Percentiles rank a stretch among this genome's conserved stretches.
Evolutionary conservation across 1,139 yeast species (phyloP).

Genomic region (Kurtzmaniella quercitrusa): DNA sequence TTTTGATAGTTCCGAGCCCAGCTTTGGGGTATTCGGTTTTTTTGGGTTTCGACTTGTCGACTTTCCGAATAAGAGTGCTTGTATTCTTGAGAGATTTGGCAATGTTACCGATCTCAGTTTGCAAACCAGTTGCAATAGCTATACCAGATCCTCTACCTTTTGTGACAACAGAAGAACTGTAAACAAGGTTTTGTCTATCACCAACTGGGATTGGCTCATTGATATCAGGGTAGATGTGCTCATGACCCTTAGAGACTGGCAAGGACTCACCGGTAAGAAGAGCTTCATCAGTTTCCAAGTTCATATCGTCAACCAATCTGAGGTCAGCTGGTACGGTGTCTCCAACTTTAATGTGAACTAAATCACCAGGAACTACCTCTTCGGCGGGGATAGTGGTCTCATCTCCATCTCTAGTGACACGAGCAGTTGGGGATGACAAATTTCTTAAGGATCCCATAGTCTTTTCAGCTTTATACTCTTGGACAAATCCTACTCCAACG

Average conservation of each 20-base stretch:
- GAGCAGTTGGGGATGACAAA: slow-evolving; percentile 30
- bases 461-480: slow-evolving; percentile 33
- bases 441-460: slow-evolving; percentile 36
- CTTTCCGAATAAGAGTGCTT: slow-evolving; percentile 9
- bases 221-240: slow-evolving; percentile 18
- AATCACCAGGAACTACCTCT: slow-evolving; percentile 49
- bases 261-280: slow-evolving; percentile 52
- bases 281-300: slow-evolving; percentile 48
- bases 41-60: slow-evolving; percentile 15
- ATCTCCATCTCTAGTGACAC: slow-evolving; percentile 38
- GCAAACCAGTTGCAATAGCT: slow-evolving; percentile 42
- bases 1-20: slow-evolving; percentile 40
- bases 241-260: slow-evolving; percentile 31
- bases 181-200: slow-evolving; percentile 41
- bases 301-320: slow-evolving; percentile 32
- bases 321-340: slow-evolving; percentile 51
- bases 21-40: slow-evolving; percentile 49
- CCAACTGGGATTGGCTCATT: slow-evolving; percentile 34
- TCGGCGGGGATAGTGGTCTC: slow-evolving; percentile 31
- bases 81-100: slow-evolving; percentile 26
- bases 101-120: slow-evolving; percentile 48
- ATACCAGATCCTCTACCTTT: slow-evolving; percentile 47
- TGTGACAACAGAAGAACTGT: slow-evolving; percentile 41
- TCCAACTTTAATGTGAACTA: slow-evolving; percentile 40
- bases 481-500: slow-evolving; percentile 28